These are phyloP conservation scores for Solanum hybrid DNA, from an alignment of 305 asterid species.

Conservation along the genomic window DNA sequence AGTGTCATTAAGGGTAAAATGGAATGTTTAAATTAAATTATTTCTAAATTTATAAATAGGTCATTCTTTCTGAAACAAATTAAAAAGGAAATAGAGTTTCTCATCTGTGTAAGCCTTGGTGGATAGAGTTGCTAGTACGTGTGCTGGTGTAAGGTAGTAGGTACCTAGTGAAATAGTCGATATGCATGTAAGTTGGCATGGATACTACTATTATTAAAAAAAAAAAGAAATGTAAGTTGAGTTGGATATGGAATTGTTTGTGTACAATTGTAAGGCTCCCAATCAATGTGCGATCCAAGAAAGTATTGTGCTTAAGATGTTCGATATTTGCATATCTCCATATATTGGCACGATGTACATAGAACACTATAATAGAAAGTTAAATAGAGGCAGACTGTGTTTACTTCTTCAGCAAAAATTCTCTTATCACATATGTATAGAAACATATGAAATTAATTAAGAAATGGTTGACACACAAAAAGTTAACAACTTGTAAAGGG, in stretches of 20 bases:
- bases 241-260: background rate
- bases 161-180: background rate
- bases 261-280: background rate
- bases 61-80: background rate
- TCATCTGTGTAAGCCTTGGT: background rate
- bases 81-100: background rate
- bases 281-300: background rate
- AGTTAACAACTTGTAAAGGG: background rate
- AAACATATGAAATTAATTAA: background rate
- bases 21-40: background rate
- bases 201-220: background rate
- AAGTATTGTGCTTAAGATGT: background rate
- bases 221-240: background rate
- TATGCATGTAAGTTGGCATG: background rate
- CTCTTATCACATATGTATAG: background rate
- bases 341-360: background rate
- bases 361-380: background rate
- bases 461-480: background rate
- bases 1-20: background rate
- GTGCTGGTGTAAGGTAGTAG: background rate
- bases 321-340: background rate
- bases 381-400: background rate
- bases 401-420: background rate
- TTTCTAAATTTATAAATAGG: background rate
- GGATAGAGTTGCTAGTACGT: background rate